A percentile compares a stretch with the other conserved stretches of the same genome.
phyloP scores from a whole-genome alignment of 257 asterid genomes.

The Thymus quinquecostatus region DNA sequence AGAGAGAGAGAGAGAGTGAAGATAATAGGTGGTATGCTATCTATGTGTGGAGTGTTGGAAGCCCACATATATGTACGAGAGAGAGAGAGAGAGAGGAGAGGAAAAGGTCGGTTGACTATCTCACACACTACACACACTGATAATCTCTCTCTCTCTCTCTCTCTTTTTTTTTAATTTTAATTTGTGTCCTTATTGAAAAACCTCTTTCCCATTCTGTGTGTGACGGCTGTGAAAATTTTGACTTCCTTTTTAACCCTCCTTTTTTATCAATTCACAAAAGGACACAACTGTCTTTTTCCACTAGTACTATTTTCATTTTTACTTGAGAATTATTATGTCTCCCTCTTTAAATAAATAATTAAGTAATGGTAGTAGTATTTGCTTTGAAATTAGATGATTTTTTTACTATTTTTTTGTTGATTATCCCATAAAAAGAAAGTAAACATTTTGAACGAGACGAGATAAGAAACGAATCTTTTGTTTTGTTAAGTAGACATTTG shows the following conservation, averaged over 20 bases:
- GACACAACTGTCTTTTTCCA: not conserved
- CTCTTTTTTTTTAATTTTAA: not conserved
- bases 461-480: not conserved
- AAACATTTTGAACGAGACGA: too few relatives aligned
- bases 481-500: not conserved
- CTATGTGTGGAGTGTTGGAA: constrained; percentile 48
- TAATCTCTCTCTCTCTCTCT: not conserved
- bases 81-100: not conserved
- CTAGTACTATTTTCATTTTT: too few relatives aligned
- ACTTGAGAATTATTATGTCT: too few relatives aligned
- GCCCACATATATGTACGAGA: constrained; percentile 51
- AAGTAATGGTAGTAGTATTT: too few relatives aligned
- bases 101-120: constrained; percentile 48
- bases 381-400: not conserved
- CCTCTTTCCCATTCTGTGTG: constrained; percentile 17
- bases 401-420: too few relatives aligned
- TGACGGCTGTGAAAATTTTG: constrained; percentile 43
- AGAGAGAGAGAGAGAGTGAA: constrained; percentile 23
- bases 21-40: constrained; percentile 41
- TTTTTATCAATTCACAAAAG: not conserved
- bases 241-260: constrained; percentile 10
- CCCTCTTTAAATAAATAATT: too few relatives aligned
- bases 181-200: not conserved
- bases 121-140: constrained; percentile 12
- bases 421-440: too few relatives aligned